A percentile compares a stretch with the other conserved stretches of the same genome.
Evolutionary conservation across 176 grass and related monocot genomes (phyloP).

Genomic region (Lolium multiflorum): DNA sequence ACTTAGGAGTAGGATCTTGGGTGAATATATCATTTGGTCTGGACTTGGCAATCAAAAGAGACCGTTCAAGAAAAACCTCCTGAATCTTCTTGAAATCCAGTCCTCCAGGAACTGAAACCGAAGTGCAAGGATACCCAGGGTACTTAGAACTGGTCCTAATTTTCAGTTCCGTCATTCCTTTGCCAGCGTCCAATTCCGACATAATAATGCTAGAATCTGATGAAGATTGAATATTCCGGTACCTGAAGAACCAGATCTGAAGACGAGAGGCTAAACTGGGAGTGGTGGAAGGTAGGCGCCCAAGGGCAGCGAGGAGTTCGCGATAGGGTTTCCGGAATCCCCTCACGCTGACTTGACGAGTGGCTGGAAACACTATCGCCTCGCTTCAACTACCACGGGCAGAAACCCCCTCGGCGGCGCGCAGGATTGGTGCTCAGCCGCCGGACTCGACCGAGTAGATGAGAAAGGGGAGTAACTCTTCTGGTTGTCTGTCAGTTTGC

Average conservation of each 20-base stretch:
- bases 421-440: too few species aligned
- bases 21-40: background rate
- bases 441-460: too few species aligned
- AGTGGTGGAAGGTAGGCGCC: background rate
- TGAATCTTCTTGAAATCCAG: background rate
- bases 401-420: too few species aligned
- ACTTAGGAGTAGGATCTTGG: constrained; percentile 19
- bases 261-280: background rate
- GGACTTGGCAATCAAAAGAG: background rate
- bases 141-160: background rate
- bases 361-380: background rate
- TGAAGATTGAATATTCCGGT: background rate
- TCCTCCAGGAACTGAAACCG: background rate
- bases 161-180: background rate
- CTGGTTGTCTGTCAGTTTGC: too few species aligned
- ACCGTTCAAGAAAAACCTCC: background rate
- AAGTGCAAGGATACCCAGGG: background rate
- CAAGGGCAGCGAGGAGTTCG: background rate
- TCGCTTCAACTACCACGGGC: too few species aligned
- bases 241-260: background rate
- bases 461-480: too few species aligned
- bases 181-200: background rate
- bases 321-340: background rate
- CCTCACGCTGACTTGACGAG: background rate
- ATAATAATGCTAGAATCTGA: background rate